phyloP scores from a whole-genome alignment of 345 rosid species.

The Physaria fendleri region DNA sequence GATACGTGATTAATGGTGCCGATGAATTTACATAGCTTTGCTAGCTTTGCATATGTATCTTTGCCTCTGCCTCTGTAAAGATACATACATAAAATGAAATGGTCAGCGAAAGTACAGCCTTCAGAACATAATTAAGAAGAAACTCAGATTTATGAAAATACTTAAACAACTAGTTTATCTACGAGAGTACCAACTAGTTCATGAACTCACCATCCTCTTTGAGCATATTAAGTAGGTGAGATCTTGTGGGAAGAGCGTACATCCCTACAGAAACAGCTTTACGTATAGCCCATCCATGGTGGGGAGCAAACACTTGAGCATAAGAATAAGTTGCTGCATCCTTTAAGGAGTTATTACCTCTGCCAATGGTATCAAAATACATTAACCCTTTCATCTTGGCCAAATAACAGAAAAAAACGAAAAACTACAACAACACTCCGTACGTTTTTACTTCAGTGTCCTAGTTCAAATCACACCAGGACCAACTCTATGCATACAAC shows the following conservation, averaged over 20 bases:
- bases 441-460: background rate
- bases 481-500: background rate
- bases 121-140: background rate
- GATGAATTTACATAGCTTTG: conserved; percentile 54
- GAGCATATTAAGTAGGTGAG: conserved; percentile 65
- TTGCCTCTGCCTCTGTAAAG: conserved; percentile 61
- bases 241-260: conserved; percentile 89
- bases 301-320: conserved; percentile 84
- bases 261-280: conserved; percentile 90
- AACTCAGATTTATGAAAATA: background rate
- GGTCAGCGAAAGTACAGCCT: background rate
- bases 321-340: conserved; percentile 91
- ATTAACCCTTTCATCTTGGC: background rate
- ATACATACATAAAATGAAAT: background rate
- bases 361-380: conserved; percentile 15
- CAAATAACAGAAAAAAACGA: background rate
- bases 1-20: conserved; percentile 47
- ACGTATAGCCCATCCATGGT: conserved; percentile 94
- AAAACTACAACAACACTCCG: background rate
- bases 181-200: conserved; percentile 15
- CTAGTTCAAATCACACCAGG: background rate
- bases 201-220: conserved; percentile 78
- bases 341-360: conserved; percentile 65
- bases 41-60: conserved; percentile 70
- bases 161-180: background rate